Base-by-base conservation (phyloP, 805 yeast genomes). In the Saturnispora mendoncae region DNA sequence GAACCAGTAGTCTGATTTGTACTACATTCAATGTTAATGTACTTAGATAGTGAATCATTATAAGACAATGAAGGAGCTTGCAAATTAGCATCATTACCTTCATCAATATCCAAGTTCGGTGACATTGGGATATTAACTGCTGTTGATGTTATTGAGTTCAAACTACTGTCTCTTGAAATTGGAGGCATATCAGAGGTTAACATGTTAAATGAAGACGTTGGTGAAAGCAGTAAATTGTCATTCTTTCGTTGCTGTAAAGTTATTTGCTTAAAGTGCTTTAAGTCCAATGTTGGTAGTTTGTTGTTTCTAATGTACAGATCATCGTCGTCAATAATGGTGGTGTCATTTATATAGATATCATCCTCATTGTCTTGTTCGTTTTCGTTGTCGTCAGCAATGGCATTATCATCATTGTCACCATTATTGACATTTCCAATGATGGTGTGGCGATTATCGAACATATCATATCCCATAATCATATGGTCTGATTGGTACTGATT, bases 401-500 rank as follows among this genome's bases (percentile, higher is more conserved):
- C n/a, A n/a, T n/a, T n/a, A n/a, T n/a, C n/a, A n/a, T n/a, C n/a
- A n/a, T n/a, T n/a, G n/a, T n/a, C n/a, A n/a, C n/a, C n/a, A n/a
- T n/a, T n/a, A n/a, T n/a, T n/a, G n/a, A n/a, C 26, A 23, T 23
- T 10, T 23, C 6, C 26, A 23, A 23, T 26, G 12, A n/a, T 36
- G 42, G 41, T 12, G 44, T 23, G 9, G 6, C 10, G 9, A 10
- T 23, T 23, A 23, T 23, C 10, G 6, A 23, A 7, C 26, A 23
- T 23, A 23, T 23, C 26, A 23, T 23, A 23, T 23, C 10, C 26
- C 26, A 10, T 23, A 23, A 23, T 23, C n/a, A n/a, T n/a, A n/a
- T n/a, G n/a, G 10, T 23, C 26, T 10, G 26, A 23, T 23, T 48
- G 27, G 51, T 26, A 40, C 35, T 55, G 61, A 14, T 45, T 51